Base-by-base conservation (phyloP, 768 basidiomycete species). In the Lactarius indigo region DNA sequence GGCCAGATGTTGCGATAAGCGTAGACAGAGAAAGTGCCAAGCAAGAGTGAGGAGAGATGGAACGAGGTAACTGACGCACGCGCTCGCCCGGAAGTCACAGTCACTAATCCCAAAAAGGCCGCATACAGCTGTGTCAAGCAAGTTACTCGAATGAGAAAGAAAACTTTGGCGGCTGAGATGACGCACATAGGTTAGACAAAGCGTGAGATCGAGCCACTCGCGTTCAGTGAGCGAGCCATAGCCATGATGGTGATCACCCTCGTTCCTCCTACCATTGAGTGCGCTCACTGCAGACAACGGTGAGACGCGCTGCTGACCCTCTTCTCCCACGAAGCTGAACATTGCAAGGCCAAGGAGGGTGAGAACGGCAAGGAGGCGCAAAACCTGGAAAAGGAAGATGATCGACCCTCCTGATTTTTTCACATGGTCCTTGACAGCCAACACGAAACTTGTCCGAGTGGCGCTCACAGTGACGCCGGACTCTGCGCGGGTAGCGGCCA, bases 291-390 rank as follows among this genome's bases (percentile, higher is more conserved):
- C 31, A 35, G 47, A 26, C 59, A 69, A 37, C 61, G 56, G 30
- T 2, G 44, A 44, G 20, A 44, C 44, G 26, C 23, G 35, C 4
- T 9, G 44, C 20, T 44, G 56, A 7, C 76, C 73, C 59, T 79
- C 74, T 23, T 77, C 74, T 23, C 77, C 59, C 28, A 80, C 68
- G 50, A 83, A 71, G 26, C 81, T 78, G 2, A 80, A 79, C 58
- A 84, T 74, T 9, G 83, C 83, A 13, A 88, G 72, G 4, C 75
- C 81, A 28, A 88, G 76, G n/a, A 88, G 78, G 2, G 76, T 74
- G 30, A 82, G 74, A 57, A 81, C 79, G 37, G 79, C 79, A 2
- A 82, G 61, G 6, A 85, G 74, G 30, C 87, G 79, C 1, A 77
- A 70, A 35, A 84, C 61, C 68, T 82, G 83, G 74, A 80, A 81